These are phyloP conservation scores for Chlorella sorokiniana DNA, from an alignment of 139 green algal genomes.

Conservation along the genomic window DNA sequence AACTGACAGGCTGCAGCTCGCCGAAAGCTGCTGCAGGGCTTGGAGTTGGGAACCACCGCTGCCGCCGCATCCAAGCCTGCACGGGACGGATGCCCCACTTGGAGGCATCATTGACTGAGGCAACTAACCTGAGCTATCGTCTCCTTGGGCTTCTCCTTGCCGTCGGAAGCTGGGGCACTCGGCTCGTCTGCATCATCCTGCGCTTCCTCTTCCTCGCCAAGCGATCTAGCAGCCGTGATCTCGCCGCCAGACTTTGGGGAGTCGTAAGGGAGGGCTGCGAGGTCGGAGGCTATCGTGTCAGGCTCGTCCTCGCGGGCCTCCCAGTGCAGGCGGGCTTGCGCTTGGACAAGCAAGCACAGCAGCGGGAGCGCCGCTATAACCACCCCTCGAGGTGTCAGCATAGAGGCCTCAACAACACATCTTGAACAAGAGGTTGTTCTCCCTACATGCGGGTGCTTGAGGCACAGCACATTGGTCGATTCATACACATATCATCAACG, in stretches of 20 bases:
- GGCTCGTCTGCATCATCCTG: not conserved
- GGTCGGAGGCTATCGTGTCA: not conserved
- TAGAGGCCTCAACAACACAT: too few species aligned
- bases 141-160: conserved; percentile 30
- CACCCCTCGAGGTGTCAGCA: not conserved
- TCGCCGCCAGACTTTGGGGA: not conserved
- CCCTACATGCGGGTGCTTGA: too few species aligned
- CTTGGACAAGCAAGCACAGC: not conserved
- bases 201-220: not conserved
- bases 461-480: too few species aligned
- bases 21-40: too few species aligned
- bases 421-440: too few species aligned
- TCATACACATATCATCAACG: too few species aligned
- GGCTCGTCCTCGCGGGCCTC: not conserved
- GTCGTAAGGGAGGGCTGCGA: too few species aligned
- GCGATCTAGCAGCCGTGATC: not conserved
- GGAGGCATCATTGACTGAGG: not conserved
- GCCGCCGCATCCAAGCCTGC: too few species aligned
- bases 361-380: not conserved
- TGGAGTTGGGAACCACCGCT: too few species aligned
- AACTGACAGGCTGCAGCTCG: too few species aligned
- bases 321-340: not conserved
- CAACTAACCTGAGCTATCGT: conserved; percentile 41
- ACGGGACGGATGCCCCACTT: not conserved
- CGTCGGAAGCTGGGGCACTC: not conserved